Percentiles rank a stretch among this genome's conserved stretches.
Evolutionary conservation across 768 basidiomycete genomes (phyloP).

Genomic region (Mycena epipterygia): DNA sequence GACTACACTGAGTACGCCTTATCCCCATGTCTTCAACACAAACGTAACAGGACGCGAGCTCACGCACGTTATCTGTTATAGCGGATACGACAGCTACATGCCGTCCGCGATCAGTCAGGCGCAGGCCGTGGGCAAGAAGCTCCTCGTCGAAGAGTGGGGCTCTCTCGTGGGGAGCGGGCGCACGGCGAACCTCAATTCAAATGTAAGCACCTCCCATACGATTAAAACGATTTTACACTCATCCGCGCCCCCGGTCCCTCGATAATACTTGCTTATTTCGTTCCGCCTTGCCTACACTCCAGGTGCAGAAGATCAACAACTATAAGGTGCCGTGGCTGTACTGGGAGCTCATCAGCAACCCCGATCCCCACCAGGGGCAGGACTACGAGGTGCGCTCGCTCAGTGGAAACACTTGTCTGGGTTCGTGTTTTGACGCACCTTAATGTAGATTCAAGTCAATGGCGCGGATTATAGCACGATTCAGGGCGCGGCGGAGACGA

Average conservation of each 20-base stretch:
- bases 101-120: slow-evolving; percentile 45
- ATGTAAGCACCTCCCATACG: slow-evolving; percentile 12
- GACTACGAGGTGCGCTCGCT: slow-evolving; percentile 38
- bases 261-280: background rate
- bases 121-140: slow-evolving; percentile 49
- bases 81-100: slow-evolving; percentile 26
- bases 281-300: background rate
- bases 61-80: background rate
- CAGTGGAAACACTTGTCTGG: background rate
- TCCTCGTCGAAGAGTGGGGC: slow-evolving; percentile 56
- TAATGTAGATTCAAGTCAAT: slow-evolving; percentile 38
- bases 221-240: no score
- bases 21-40: no score
- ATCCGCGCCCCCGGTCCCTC: no score
- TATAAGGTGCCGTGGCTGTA: slow-evolving; percentile 54
- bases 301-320: slow-evolving; percentile 44
- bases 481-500: slow-evolving; percentile 17
- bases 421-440: background rate
- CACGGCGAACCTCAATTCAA: slow-evolving; percentile 49
- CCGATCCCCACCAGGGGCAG: slow-evolving; percentile 49
- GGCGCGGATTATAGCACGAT: slow-evolving; percentile 41
- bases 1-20: slow-evolving; percentile 49
- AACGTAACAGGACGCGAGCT: background rate
- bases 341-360: slow-evolving; percentile 54
- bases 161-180: slow-evolving; percentile 45